Conservation (phyloP, 148 eudicot species). For the Dysphania ambrosioides region DNA sequence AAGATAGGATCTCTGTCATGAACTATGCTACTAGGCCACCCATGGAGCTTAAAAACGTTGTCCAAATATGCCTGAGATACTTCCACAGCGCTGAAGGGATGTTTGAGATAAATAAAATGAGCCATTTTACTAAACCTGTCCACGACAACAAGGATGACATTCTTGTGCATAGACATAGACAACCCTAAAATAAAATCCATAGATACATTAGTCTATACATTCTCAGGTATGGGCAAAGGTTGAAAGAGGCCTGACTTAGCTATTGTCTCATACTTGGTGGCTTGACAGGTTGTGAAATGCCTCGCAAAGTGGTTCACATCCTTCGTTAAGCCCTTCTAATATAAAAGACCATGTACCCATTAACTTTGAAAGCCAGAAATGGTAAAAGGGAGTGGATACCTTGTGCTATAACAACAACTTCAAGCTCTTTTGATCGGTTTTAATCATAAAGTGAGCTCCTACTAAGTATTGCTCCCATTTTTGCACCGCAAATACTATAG, state of each 20-base stretch:
- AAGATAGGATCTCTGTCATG: too few relatives aligned
- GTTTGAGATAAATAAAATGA: too few relatives aligned
- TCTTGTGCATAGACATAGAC: not conserved
- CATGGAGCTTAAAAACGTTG: too few relatives aligned
- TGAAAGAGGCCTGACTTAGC: not conserved
- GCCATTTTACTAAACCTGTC: too few relatives aligned
- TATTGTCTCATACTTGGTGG: not conserved
- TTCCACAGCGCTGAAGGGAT: too few relatives aligned
- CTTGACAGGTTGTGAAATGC: not conserved
- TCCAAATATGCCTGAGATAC: too few relatives aligned
- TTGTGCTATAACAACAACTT: conserved; percentile 13
- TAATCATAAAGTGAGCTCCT: not conserved
- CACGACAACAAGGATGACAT: too few relatives aligned
- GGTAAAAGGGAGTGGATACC: not conserved
- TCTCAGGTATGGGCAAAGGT: not conserved
- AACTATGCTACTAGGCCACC: too few relatives aligned
- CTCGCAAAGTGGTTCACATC: not conserved
- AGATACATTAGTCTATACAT: not conserved
- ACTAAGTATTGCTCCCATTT: conserved; percentile 21
- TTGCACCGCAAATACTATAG: not conserved
- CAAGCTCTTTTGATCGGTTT: conserved; percentile 21
- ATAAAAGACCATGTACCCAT: not conserved
- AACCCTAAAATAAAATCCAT: conserved; percentile 13
- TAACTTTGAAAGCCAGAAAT: conserved; percentile 11
- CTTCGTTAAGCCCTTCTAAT: conserved; percentile 2